Conservation (phyloP, 2,329 filamentous ascomycete genomes). For the Cyphellophora attinorum region DNA sequence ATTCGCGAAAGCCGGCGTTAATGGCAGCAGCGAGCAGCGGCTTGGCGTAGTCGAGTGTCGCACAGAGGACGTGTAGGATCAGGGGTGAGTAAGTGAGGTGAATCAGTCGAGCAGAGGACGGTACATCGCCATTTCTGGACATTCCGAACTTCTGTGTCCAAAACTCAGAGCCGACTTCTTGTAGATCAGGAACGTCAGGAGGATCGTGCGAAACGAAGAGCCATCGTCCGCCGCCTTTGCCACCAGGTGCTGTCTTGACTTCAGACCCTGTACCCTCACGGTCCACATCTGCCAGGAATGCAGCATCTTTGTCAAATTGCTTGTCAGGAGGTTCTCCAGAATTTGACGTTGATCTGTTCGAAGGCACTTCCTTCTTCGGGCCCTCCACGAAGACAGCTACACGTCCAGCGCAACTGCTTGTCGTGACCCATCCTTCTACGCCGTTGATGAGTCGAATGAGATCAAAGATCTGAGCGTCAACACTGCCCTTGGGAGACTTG, state of each 20-base stretch:
- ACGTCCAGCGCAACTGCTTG: slow-evolving; percentile 83
- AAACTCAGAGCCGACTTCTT: too few species aligned
- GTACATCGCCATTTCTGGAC: too few species aligned
- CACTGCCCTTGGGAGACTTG: slow-evolving; percentile 76
- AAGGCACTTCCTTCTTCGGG: slow-evolving; percentile 32
- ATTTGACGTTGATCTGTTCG: too few species aligned
- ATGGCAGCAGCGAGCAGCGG: slow-evolving; percentile 65
- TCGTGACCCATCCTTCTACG: slow-evolving; percentile 70
- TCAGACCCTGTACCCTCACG: too few species aligned
- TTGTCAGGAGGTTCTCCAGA: too few species aligned
- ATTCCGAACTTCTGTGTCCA: too few species aligned
- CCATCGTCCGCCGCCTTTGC: slow-evolving; percentile 81
- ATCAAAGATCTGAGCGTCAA: slow-evolving; percentile 68
- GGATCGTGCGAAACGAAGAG: slow-evolving; percentile 80
- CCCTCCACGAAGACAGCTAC: slow-evolving; percentile 86
- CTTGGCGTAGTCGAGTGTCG: slow-evolving; percentile 66
- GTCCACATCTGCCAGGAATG: too few species aligned
- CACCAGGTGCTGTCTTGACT: slow-evolving; percentile 51
- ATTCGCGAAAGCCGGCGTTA: slow-evolving; percentile 80
- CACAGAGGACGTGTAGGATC: slow-evolving; percentile 71
- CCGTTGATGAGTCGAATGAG: slow-evolving; percentile 67
- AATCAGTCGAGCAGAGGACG: slow-evolving; percentile 12
- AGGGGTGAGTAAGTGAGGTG: slow-evolving; percentile 21
- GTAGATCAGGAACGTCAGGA: too few species aligned
- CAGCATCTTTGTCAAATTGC: too few species aligned